phyloP scores from a whole-genome alignment of 2,329 filamentous ascomycete genomes.

The Botrytis byssoidea region DNA sequence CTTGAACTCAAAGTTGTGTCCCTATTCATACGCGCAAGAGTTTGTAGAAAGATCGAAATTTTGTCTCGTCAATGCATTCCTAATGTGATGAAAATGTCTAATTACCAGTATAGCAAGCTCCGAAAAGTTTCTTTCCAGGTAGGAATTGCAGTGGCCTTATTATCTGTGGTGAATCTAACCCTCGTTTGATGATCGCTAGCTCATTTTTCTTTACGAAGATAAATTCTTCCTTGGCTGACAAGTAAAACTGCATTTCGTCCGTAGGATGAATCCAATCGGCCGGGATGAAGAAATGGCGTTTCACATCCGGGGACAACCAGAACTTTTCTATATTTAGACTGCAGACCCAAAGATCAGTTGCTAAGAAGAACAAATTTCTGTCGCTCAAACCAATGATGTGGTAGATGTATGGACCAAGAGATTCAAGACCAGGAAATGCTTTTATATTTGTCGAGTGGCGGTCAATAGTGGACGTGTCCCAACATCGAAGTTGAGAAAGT shows the following conservation, averaged over 20 bases:
- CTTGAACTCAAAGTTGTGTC: no score
- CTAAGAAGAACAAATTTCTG: background rate
- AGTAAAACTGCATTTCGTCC: background rate
- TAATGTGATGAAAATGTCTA: no score
- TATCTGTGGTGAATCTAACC: background rate
- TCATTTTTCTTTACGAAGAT: background rate
- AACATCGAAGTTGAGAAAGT: background rate
- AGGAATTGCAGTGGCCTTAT: background rate
- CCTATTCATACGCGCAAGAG: background rate
- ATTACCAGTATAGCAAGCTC: background rate
- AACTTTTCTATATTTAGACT: background rate
- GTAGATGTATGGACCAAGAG: background rate
- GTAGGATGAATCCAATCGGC: background rate
- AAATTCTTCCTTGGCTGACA: background rate
- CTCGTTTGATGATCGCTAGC: background rate
- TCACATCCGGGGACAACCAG: background rate
- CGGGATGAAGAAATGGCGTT: background rate
- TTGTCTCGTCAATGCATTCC: no score
- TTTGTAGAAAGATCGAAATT: background rate
- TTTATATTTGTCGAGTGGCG: background rate
- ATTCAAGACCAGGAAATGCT: background rate
- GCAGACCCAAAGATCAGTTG: background rate
- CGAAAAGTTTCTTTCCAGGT: background rate
- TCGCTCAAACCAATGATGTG: background rate
- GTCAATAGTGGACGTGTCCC: background rate